Evolutionary conservation across 371 early-diverging fungal species (phyloP).

Genomic region (Chytridiales sp.): DNA sequence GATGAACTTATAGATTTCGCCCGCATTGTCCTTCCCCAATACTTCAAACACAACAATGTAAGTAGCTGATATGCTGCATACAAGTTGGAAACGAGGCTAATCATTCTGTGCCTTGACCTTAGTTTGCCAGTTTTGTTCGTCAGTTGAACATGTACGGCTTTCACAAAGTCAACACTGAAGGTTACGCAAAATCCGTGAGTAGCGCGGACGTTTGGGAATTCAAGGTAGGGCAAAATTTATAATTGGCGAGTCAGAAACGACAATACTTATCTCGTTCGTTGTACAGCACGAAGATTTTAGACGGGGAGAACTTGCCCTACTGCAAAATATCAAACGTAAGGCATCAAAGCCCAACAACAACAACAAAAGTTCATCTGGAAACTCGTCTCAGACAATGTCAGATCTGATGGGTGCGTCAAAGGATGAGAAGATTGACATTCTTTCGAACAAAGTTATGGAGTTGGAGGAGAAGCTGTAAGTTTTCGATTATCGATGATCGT

Average conservation of each 20-base stretch:
- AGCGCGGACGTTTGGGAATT: constrained; percentile 73
- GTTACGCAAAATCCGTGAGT: constrained; percentile 56
- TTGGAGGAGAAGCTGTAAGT: constrained; percentile 35
- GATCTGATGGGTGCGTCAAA: constrained; percentile 3
- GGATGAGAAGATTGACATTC: constrained; percentile 23
- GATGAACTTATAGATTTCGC: constrained; percentile 26
- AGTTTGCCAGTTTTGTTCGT: constrained; percentile 89
- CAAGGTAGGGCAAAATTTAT: constrained; percentile 27
- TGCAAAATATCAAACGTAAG: constrained; percentile 65
- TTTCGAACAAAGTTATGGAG: constrained; percentile 20
- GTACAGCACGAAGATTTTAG: constrained; percentile 59
- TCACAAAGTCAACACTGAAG: constrained; percentile 72
- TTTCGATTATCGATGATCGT: not conserved
- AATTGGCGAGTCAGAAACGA: not conserved
- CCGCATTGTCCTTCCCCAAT: constrained; percentile 31
- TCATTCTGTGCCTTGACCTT: constrained; percentile 42
- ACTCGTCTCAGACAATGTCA: not conserved
- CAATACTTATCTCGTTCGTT: not conserved
- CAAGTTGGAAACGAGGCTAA: constrained; percentile 12
- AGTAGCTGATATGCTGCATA: not conserved
- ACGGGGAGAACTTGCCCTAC: constrained; percentile 54
- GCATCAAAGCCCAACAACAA: constrained; percentile 21
- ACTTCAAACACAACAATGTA: constrained; percentile 43
- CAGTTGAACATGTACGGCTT: constrained; percentile 98
- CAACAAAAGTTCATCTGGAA: no score